phyloP scores from a whole-genome alignment of 441 rosid species.

The Pelargonium citronellum region DNA sequence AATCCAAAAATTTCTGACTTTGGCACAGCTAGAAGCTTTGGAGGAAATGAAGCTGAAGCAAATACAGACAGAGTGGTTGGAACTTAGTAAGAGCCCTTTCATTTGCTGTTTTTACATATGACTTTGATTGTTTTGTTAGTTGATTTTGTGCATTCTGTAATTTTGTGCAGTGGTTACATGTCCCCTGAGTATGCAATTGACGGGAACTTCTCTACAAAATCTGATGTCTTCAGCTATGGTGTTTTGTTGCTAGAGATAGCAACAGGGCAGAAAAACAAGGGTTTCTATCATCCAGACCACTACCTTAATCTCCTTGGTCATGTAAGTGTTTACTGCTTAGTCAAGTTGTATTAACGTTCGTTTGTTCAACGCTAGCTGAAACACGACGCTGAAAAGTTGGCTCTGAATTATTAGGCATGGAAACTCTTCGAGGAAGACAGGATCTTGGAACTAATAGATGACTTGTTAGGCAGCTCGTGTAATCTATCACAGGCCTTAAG shows the following conservation, averaged over 20 bases:
- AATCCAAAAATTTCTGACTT: not conserved
- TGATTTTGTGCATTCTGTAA: too few species aligned
- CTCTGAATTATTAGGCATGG: slow-evolving; percentile 22
- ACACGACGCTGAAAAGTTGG: too few species aligned
- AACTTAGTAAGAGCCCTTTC: not conserved
- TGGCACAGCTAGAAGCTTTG: not conserved
- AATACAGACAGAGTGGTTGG: not conserved
- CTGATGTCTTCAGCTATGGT: slow-evolving; percentile 15
- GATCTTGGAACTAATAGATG: slow-evolving; percentile 8
- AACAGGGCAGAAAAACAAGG: slow-evolving; percentile 17
- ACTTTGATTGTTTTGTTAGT: too few species aligned
- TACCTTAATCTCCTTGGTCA: slow-evolving; percentile 11
- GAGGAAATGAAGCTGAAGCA: not conserved
- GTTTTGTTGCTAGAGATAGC: slow-evolving; percentile 14
- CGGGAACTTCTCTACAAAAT: slow-evolving; percentile 17
- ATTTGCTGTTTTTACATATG: too few species aligned
- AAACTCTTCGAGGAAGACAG: slow-evolving; percentile 20
- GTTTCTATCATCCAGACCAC: slow-evolving; percentile 16
- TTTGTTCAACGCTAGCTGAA: too few species aligned
- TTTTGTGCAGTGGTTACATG: slow-evolving; percentile 19
- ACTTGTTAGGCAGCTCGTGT: not conserved
- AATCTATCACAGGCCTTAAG: slow-evolving; percentile 15
- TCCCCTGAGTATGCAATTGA: slow-evolving; percentile 17
- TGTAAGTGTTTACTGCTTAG: not conserved
- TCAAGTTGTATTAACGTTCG: not conserved